Evolutionary conservation across 257 asterid species (phyloP).

Genomic region (Solanum peruvianum): DNA sequence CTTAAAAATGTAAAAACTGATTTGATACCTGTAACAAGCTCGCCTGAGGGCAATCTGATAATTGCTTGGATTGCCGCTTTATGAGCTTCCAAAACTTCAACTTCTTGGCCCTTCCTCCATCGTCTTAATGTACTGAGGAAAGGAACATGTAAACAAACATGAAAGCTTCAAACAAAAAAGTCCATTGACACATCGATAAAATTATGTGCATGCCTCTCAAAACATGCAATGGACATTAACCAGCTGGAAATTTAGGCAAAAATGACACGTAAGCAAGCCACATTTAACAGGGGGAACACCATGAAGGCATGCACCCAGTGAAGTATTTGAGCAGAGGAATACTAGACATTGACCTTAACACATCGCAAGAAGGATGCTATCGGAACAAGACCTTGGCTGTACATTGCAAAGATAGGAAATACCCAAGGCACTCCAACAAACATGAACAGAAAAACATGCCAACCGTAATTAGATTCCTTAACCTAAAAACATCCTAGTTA

Average conservation of each 20-base stretch:
- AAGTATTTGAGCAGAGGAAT: neutral
- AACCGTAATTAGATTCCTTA: neutral
- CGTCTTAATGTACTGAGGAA: slow-evolving; percentile 62
- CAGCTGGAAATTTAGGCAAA: neutral
- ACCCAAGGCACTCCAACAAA: neutral
- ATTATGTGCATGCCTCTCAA: neutral
- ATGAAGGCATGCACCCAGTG: neutral
- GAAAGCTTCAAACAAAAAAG: neutral
- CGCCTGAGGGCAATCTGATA: slow-evolving; percentile 80
- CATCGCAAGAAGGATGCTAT: neutral
- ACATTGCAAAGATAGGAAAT: neutral
- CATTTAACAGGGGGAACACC: neutral
- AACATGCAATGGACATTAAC: neutral
- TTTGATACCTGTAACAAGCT: slow-evolving; percentile 70
- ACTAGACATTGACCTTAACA: neutral
- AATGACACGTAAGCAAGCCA: neutral
- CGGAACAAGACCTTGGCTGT: neutral
- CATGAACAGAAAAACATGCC: neutral
- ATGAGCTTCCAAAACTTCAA: slow-evolving; percentile 87
- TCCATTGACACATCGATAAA: neutral
- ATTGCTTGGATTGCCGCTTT: slow-evolving; percentile 72
- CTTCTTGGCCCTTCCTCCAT: slow-evolving; percentile 79
- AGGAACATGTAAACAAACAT: slow-evolving; percentile 2
- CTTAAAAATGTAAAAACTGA: neutral
- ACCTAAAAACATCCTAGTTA: neutral